Evolutionary conservation across 1,284 basidiomycete genomes (phyloP).

Genomic region (Trametes versicolor): DNA sequence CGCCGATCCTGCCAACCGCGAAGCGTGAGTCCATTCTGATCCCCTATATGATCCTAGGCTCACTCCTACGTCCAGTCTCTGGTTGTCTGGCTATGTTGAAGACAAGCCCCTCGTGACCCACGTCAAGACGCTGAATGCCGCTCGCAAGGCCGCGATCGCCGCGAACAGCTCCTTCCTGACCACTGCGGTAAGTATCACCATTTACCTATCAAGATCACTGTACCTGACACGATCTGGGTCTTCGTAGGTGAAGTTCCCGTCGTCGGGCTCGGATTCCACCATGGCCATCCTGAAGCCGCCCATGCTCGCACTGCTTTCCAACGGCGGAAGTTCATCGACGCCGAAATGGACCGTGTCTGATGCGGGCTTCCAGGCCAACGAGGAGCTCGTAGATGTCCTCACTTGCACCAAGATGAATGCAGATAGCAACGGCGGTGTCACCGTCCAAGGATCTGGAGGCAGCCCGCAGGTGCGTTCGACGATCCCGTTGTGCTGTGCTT

Average conservation of each 20-base stretch:
- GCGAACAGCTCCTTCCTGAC: slow-evolving; percentile 60
- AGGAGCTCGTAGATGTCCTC: slow-evolving; percentile 70
- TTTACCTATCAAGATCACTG: background rate
- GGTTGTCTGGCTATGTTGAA: slow-evolving; percentile 61
- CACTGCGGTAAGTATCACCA: slow-evolving; percentile 53
- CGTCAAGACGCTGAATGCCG: slow-evolving; percentile 66
- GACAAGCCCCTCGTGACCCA: slow-evolving; percentile 61
- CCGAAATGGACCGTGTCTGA: slow-evolving; percentile 58
- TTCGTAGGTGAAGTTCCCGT: slow-evolving; percentile 58
- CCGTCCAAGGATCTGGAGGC: slow-evolving; percentile 46
- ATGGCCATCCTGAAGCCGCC: slow-evolving; percentile 73
- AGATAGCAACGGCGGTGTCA: slow-evolving; percentile 55
- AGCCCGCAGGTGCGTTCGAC: slow-evolving; percentile 51
- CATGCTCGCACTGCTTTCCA: slow-evolving; percentile 72
- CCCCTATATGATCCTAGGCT: background rate
- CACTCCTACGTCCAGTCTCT: slow-evolving; percentile 54
- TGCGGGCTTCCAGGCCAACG: slow-evolving; percentile 54
- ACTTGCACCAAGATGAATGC: slow-evolving; percentile 60
- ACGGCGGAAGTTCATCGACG: slow-evolving; percentile 57
- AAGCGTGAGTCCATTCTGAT: slow-evolving; percentile 56
- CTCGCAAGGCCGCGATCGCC: slow-evolving; percentile 63
- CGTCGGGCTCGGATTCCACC: slow-evolving; percentile 51
- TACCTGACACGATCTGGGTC: background rate
- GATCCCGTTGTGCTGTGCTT: background rate
- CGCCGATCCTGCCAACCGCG: slow-evolving; percentile 62